Conservation (phyloP, 805 yeast species). For the Zygotorulaspora danielsina region DNA sequence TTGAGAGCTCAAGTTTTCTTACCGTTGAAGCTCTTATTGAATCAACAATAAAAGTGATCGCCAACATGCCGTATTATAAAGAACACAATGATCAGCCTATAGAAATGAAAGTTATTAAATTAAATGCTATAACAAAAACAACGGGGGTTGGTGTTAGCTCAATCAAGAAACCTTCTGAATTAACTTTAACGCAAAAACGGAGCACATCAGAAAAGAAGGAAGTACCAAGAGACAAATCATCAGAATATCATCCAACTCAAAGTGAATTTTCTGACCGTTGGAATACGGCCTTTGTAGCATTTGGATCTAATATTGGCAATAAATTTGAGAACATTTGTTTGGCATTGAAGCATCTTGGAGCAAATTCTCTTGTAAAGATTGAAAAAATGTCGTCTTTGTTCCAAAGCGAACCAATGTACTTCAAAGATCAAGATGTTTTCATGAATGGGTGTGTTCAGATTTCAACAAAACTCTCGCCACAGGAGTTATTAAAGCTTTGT, state of each 20-base stretch:
- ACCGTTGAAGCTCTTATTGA: constrained; percentile 91
- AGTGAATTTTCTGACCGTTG: constrained; percentile 4
- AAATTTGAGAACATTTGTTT: constrained; percentile 54
- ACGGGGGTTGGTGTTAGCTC: constrained; percentile 88
- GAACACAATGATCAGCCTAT: constrained; percentile 38
- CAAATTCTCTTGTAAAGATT: constrained; percentile 43
- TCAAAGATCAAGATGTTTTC: constrained; percentile 71
- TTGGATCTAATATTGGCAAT: constrained; percentile 85
- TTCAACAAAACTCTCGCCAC: constrained; percentile 59
- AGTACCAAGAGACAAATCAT: constrained; percentile 22
- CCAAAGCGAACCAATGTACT: constrained; percentile 91
- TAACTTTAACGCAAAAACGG: constrained; percentile 17
- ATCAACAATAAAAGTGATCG: constrained; percentile 57
- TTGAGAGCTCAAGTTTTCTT: constrained; percentile 76
- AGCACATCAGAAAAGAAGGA: background rate
- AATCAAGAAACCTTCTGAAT: constrained; percentile 43
- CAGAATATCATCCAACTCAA: constrained; percentile 27
- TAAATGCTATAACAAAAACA: constrained; percentile 82
- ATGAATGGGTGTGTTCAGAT: constrained; percentile 76
- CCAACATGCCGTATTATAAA: constrained; percentile 40
- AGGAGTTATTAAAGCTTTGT: constrained; percentile 52
- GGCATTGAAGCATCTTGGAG: constrained; percentile 46
- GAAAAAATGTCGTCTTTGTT: constrained; percentile 70
- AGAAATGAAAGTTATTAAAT: constrained; percentile 70
- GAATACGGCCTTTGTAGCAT: constrained; percentile 63